Conservation (phyloP, 108 stramenopile species). For the Skeletonema menzelii region DNA sequence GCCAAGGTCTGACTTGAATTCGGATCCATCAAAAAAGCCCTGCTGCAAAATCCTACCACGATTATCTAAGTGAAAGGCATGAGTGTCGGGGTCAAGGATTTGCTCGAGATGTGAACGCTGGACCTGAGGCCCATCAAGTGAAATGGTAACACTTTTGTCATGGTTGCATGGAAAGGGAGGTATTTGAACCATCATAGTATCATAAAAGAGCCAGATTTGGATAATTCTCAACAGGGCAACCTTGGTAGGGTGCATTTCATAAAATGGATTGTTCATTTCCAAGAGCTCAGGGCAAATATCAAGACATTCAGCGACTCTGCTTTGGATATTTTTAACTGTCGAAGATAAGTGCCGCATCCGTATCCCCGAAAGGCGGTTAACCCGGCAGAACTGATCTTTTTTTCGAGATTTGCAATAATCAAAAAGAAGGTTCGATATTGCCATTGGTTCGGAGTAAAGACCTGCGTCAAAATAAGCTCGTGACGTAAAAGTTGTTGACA, state of each 20-base stretch:
- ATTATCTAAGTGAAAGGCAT: conserved; percentile 52
- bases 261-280: conserved; percentile 52
- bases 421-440: conserved; percentile 69
- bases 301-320: conserved; percentile 64
- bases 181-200: conserved; percentile 64
- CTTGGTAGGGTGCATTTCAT: conserved; percentile 60
- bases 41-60: conserved; percentile 36
- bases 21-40: conserved; percentile 40
- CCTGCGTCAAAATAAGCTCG: conserved; percentile 74
- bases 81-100: conserved; percentile 56
- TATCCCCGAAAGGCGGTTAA: conserved; percentile 40
- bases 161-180: conserved; percentile 4
- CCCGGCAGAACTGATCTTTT: conserved; percentile 42
- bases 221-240: conserved; percentile 61
- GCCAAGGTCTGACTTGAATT: conserved; percentile 6
- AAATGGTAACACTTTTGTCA: conserved; percentile 28
- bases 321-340: conserved; percentile 54
- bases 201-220: conserved; percentile 76
- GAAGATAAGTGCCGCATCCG: conserved; percentile 55
- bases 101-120: conserved; percentile 48
- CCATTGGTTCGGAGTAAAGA: conserved; percentile 79
- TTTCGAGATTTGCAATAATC: conserved; percentile 44
- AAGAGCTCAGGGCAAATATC: conserved; percentile 35
- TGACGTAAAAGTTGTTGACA: conserved; percentile 55
- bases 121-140: conserved; percentile 33